Base-by-base conservation (phyloP, 2,329 filamentous ascomycete species). In the Coniochaeta prunicola region DNA sequence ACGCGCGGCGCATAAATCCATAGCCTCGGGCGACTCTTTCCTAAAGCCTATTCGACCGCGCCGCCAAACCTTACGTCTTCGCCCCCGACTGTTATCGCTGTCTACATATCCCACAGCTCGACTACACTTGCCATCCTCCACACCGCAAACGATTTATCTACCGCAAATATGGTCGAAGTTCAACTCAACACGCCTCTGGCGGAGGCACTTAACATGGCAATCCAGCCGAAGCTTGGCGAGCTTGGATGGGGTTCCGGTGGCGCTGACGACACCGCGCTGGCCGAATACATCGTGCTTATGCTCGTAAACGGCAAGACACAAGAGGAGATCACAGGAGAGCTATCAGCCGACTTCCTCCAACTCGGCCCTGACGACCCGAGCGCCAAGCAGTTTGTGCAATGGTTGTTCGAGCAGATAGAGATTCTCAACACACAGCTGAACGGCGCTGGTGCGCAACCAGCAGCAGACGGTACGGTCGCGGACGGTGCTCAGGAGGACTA, bases 281-380 rank as follows among this genome's bases (percentile, higher is more conserved):
- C 92, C 60, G 94, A 99, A 76, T 99, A 97, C 76, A 94, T 99
- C 65, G 89, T 97, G 60, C 85, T 97, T 63, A 97, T 97, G 93
- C 84, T 99, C 33, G 91, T 91, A 62, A 97, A 97, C 75, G 91
- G 92, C 67, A 97, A 96, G 74, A 92, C 89, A 4, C 88, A 96
- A 71, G 86, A 92, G 56, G 89, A 97, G 71, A 93, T 99, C 64
- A 89, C 92, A 10, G 79, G 84, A 48, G 94, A 99, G 71, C 85
- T 99, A 15, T 89, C 92, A 1, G 89, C 87, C 64, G 94, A 99
- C 67, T 82, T 99, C 45, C 83, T 99, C 2, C 86, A 86, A 59
- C 82, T 97, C 4, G 85, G 86, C 2, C 86, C 91, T 53, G 92
- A 96, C 61, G 93, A 97, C 66, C 85, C 89, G 56, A 87, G 87